Percentiles rank a stretch among this genome's conserved stretches.
These are phyloP conservation scores for Euphrasia confusa DNA, from an alignment of 257 asterid species.

Conservation along the genomic window DNA sequence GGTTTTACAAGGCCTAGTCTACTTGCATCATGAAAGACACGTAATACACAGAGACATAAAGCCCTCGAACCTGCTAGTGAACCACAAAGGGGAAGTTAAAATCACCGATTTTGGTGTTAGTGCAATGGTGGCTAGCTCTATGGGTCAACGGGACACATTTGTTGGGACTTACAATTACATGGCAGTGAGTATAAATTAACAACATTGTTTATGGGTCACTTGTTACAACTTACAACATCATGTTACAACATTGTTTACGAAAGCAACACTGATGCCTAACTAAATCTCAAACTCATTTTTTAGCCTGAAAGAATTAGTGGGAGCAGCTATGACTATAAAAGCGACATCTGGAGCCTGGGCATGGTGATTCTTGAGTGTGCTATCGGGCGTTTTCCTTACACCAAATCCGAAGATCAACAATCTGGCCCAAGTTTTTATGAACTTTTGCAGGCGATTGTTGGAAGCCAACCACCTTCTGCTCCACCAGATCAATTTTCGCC, in stretches of 20 bases:
- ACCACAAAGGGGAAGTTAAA: slow-evolving; percentile 91
- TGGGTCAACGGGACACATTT: slow-evolving; percentile 93
- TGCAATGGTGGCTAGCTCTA: slow-evolving; percentile 89
- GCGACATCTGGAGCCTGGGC: slow-evolving; percentile 56
- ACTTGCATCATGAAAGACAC: slow-evolving; percentile 75
- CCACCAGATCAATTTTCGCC: slow-evolving; percentile 70
- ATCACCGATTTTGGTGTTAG: slow-evolving; percentile 98
- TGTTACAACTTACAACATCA: too few species aligned
- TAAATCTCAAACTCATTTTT: slow-evolving; percentile 19
- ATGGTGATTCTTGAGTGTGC: slow-evolving; percentile 99
- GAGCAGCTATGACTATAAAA: slow-evolving; percentile 66
- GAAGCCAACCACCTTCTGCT: slow-evolving; percentile 89
- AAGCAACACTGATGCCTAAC: slow-evolving; percentile 23
- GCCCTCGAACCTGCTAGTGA: slow-evolving; percentile 68
- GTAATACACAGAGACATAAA: slow-evolving; percentile 91
- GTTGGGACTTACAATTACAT: slow-evolving; percentile 96
- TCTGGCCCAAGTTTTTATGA: slow-evolving; percentile 86
- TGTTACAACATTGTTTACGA: neutral
- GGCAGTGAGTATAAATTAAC: slow-evolving; percentile 54
- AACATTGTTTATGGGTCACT: neutral
- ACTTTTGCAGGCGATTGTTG: slow-evolving; percentile 92
- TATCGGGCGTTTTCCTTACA: slow-evolving; percentile 94
- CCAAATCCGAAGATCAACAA: slow-evolving; percentile 86
- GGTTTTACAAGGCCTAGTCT: slow-evolving; percentile 91
- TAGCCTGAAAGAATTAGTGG: slow-evolving; percentile 99